phyloP scores from a whole-genome alignment of 2,329 filamentous ascomycete species.

The Shiraia bambusicola region DNA sequence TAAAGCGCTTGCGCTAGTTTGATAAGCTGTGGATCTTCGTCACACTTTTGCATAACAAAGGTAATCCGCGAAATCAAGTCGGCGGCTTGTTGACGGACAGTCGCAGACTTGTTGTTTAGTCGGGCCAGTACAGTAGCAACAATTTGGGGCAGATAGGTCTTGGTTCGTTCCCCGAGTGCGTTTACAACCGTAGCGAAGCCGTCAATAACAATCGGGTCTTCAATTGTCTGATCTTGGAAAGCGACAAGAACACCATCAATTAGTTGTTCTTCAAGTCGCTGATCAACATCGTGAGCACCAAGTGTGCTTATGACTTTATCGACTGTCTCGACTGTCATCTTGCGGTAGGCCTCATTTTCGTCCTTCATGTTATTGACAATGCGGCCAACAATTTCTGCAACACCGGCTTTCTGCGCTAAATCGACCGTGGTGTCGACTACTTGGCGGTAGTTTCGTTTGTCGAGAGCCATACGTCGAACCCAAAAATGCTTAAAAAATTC shows the following conservation, averaged over 20 bases:
- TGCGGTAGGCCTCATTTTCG: slow-evolving; percentile 94
- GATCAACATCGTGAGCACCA: slow-evolving; percentile 89
- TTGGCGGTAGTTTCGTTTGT: slow-evolving; percentile 96
- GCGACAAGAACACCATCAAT: slow-evolving; percentile 94
- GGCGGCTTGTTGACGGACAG: slow-evolving; percentile 93
- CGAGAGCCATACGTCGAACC: slow-evolving; percentile 93
- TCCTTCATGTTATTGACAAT: slow-evolving; percentile 97
- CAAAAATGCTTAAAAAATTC: slow-evolving; percentile 99
- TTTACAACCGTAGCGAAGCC: slow-evolving; percentile 98
- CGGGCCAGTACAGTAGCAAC: slow-evolving; percentile 95
- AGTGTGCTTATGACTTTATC: slow-evolving; percentile 94
- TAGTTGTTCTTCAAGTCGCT: slow-evolving; percentile 87
- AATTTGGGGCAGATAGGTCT: slow-evolving; percentile 94
- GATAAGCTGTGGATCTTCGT: slow-evolving; percentile 92
- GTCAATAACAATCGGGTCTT: slow-evolving; percentile 94
- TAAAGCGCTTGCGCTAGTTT: slow-evolving; percentile 94
- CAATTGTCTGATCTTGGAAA: slow-evolving; percentile 97
- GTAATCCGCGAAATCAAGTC: slow-evolving; percentile 96
- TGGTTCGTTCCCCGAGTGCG: slow-evolving; percentile 87
- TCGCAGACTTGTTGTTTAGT: slow-evolving; percentile 96
- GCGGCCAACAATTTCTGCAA: slow-evolving; percentile 88
- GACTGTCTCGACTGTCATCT: slow-evolving; percentile 98
- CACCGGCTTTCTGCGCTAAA: slow-evolving; percentile 95
- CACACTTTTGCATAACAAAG: slow-evolving; percentile 98
- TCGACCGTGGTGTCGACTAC: slow-evolving; percentile 98